A percentile compares a stretch with the other conserved stretches of the same genome.
Conservation (phyloP, 2,329 filamentous ascomycete genomes). For the Colletotrichum echinochloae region DNA sequence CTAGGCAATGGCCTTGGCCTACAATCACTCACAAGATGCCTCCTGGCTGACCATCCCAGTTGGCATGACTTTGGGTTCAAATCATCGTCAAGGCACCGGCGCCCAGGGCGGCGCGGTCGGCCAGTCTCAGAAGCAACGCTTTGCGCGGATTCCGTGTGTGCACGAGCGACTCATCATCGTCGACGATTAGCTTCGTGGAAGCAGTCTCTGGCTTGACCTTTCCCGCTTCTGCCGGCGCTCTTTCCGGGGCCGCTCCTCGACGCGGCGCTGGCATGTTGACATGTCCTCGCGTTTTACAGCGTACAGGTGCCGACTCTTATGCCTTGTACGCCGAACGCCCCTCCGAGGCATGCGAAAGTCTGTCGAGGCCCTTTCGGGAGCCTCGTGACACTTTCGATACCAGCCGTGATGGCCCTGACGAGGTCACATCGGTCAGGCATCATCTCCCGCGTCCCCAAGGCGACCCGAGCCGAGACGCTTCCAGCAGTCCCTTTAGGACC, state of each 20-base stretch:
- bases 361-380: not conserved
- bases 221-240: not conserved
- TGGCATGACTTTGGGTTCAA: not conserved
- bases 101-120: not conserved
- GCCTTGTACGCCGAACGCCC: no score
- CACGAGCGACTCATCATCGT: not conserved
- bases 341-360: not conserved
- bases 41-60: not conserved
- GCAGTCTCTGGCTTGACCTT: not conserved
- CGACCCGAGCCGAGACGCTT: not conserved
- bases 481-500: not conserved
- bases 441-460: not conserved
- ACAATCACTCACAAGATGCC: not conserved
- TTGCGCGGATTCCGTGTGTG: not conserved
- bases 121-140: not conserved
- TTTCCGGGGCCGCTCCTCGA: not conserved
- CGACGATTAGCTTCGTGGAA: not conserved
- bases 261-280: not conserved
- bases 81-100: not conserved
- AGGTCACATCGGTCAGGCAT: not conserved
- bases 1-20: not conserved
- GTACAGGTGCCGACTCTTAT: not conserved
- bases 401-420: not conserved
- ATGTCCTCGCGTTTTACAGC: not conserved
- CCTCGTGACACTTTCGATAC: not conserved